A percentile compares a stretch with the other conserved stretches of the same genome.
Evolutionary conservation across 106 monocot genomes (phyloP).

Genomic region (Dendrobium chrysotoxum): DNA sequence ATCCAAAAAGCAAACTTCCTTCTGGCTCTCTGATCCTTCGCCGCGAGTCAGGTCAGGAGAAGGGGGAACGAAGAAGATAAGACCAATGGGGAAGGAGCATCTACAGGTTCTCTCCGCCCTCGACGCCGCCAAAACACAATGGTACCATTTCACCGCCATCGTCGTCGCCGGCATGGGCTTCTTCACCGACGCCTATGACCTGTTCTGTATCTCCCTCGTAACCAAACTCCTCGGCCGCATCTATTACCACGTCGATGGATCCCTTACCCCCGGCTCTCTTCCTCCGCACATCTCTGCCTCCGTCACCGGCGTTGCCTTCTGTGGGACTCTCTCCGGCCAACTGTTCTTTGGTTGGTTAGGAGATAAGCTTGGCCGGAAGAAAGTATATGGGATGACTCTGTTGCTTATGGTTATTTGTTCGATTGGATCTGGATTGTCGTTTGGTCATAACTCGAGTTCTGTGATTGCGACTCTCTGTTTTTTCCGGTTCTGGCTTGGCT

Average conservation of each 20-base stretch:
- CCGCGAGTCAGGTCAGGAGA: too few relatives aligned
- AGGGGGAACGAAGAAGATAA: too few relatives aligned
- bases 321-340: conserved; percentile 21
- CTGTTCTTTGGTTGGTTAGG: conserved; percentile 28
- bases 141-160: conserved; percentile 16
- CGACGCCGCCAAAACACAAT: conserved; percentile 13
- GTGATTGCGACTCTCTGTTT: conserved; percentile 46
- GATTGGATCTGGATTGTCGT: conserved; percentile 29
- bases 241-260: conserved; percentile 14
- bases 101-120: conserved; percentile 11
- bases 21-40: too few relatives aligned
- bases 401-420: conserved; percentile 38
- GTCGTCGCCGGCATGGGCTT: conserved; percentile 19
- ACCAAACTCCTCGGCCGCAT: conserved; percentile 15
- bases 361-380: conserved; percentile 26
- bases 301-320: conserved; percentile 22
- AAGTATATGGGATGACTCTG: conserved; percentile 40
- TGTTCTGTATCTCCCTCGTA: conserved; percentile 13
- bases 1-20: too few relatives aligned
- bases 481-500: conserved; percentile 85
- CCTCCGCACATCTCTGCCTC: conserved; percentile 21
- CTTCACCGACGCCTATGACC: conserved; percentile 16
- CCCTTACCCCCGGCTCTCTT: conserved; percentile 18
- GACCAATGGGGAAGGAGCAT: background rate
- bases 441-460: background rate